phyloP scores from a whole-genome alignment of 352 stramenopile species.

The Globisporangium emineosum region DNA sequence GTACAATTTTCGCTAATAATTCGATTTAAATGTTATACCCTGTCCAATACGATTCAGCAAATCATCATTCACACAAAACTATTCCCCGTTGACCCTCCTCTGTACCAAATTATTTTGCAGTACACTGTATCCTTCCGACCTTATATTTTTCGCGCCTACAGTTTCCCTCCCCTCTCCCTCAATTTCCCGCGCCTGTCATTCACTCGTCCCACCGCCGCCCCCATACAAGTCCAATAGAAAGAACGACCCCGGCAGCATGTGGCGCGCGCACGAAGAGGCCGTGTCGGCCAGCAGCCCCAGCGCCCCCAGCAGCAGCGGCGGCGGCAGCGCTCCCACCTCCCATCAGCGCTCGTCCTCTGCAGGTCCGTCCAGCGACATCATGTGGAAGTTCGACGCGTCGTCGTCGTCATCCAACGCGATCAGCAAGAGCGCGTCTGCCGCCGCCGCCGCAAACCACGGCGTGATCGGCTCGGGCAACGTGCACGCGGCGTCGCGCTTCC shows the following conservation, averaged over 20 bases:
- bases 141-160: not conserved
- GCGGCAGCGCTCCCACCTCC: not conserved
- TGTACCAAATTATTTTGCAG: not conserved
- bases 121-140: not conserved
- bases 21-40: not conserved
- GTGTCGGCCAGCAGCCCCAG: not conserved
- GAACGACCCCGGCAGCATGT: no score
- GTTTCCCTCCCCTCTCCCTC: not conserved
- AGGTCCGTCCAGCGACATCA: not conserved
- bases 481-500: slow-evolving; percentile 26
- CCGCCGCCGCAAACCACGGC: slow-evolving; percentile 25
- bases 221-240: not conserved
- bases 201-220: slow-evolving; percentile 2
- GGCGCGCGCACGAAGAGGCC: slow-evolving; percentile 12
- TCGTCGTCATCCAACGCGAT: not conserved
- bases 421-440: not conserved
- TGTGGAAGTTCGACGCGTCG: slow-evolving; percentile 15
- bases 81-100: no score
- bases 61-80: not conserved
- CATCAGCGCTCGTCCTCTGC: not conserved
- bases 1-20: no score
- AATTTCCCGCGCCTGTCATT: slow-evolving; percentile 9
- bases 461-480: slow-evolving; percentile 36
- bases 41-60: not conserved
- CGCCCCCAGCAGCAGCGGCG: not conserved